These are phyloP conservation scores for Ceratocystis cubensis DNA, from an alignment of 2,329 filamentous ascomycete genomes.

Conservation along the genomic window DNA sequence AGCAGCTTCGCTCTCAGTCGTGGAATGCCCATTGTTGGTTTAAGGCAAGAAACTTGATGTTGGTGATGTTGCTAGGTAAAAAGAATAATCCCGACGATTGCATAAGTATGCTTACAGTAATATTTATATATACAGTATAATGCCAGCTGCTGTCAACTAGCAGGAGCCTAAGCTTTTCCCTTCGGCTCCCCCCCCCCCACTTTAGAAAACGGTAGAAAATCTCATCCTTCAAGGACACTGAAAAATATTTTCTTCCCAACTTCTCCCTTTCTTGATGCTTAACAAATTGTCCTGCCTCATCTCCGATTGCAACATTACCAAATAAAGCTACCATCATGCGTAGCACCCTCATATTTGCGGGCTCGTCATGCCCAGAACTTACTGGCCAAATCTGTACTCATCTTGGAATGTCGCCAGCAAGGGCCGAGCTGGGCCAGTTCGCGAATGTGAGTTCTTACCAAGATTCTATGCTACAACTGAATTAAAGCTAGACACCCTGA, in stretches of 20 bases:
- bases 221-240: not conserved
- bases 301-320: not conserved
- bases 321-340: conserved; percentile 35
- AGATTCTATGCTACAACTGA: not conserved
- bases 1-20: conserved; percentile 41
- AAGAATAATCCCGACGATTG: not conserved
- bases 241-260: not conserved
- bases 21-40: conserved; percentile 44
- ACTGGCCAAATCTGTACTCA: conserved; percentile 56
- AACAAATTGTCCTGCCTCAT: conserved; percentile 12
- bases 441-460: conserved; percentile 44
- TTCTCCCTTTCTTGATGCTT: conserved; percentile 15
- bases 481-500: conserved; percentile 5
- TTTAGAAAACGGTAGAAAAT: not conserved
- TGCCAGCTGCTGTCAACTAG: not conserved
- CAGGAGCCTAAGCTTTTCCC: too few species aligned
- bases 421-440: conserved; percentile 56
- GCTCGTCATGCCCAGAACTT: conserved; percentile 53
- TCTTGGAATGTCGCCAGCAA: conserved; percentile 51
- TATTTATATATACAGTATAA: not conserved
- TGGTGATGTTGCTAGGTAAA: conserved; percentile 1
- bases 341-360: conserved; percentile 55
- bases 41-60: not conserved
- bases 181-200: not conserved
- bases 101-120: not conserved